Evolutionary conservation across 1,139 yeast species (phyloP).

Genomic region (Candida tunisiensis): DNA sequence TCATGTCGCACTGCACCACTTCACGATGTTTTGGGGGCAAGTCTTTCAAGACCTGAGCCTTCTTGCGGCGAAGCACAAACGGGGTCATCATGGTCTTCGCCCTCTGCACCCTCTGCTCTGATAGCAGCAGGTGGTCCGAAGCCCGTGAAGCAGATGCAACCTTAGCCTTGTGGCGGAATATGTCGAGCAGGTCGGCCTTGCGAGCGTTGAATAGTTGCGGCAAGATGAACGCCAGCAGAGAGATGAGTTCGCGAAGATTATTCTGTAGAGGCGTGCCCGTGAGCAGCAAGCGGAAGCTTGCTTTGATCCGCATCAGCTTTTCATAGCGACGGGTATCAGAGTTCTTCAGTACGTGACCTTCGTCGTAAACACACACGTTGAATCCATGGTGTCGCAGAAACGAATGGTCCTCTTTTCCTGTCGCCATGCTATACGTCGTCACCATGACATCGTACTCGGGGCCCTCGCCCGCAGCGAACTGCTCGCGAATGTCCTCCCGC

Average conservation of each 20-base stretch:
- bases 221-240: constrained; percentile 75
- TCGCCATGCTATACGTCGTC: constrained; percentile 87
- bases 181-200: constrained; percentile 63
- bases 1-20: constrained; percentile 48
- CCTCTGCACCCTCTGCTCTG: constrained; percentile 79
- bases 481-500: constrained; percentile 69
- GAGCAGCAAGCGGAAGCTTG: constrained; percentile 62
- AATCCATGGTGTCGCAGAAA: constrained; percentile 61
- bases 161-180: constrained; percentile 71
- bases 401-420: constrained; percentile 64
- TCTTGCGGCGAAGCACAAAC: constrained; percentile 79
- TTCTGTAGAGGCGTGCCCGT: constrained; percentile 98
- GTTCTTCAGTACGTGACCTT: constrained; percentile 92
- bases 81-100: constrained; percentile 99
- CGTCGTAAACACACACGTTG: constrained; percentile 87
- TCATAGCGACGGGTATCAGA: constrained; percentile 74
- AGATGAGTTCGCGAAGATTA: constrained; percentile 76
- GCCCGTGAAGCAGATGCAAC: constrained; percentile 31
- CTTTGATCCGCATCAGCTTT: constrained; percentile 70
- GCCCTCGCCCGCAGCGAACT: constrained; percentile 29
- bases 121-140: constrained; percentile 40
- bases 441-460: constrained; percentile 79
- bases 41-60: constrained; percentile 80
- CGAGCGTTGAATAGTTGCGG: constrained; percentile 71
- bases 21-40: constrained; percentile 61